These are phyloP conservation scores for Pilaira anomala DNA, from an alignment of 192 early-diverging fungal genomes.

Conservation along the genomic window DNA sequence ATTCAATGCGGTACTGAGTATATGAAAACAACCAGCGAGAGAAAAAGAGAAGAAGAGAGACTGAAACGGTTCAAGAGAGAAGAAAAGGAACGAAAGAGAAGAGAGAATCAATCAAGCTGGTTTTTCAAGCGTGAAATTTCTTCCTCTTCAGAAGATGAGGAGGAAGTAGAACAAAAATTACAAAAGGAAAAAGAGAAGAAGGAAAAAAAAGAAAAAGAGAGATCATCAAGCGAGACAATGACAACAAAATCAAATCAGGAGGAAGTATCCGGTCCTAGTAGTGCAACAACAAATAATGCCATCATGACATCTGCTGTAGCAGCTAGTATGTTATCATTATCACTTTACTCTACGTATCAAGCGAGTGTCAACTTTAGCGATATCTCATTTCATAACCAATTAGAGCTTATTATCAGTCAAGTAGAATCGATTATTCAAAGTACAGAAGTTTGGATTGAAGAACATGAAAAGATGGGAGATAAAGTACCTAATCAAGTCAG, in stretches of 20 bases:
- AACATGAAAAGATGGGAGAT: constrained; percentile 35
- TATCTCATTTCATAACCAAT: constrained; percentile 45
- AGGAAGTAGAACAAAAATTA: too few relatives aligned
- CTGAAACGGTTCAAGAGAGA: not conserved
- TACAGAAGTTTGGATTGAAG: constrained; percentile 47
- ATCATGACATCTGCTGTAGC: constrained; percentile 34
- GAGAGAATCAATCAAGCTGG: not conserved
- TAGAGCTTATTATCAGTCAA: constrained; percentile 42
- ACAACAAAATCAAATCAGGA: constrained; percentile 1
- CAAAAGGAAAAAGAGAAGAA: constrained; percentile 17
- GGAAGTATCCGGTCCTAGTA: constrained; percentile 11
- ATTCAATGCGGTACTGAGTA: constrained; percentile 7
- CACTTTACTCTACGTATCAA: constrained; percentile 45
- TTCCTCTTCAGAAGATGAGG: constrained; percentile 3
- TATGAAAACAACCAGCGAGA: not conserved
- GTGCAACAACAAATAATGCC: not conserved
- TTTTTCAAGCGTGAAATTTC: not conserved
- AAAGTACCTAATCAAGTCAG: constrained; percentile 38
- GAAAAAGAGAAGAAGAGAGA: not conserved
- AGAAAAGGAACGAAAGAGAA: not conserved
- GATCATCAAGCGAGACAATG: constrained; percentile 10
- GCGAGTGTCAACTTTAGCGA: constrained; percentile 41
- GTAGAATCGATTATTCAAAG: constrained; percentile 41
- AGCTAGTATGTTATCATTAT: constrained; percentile 39
- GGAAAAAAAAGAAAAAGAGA: constrained; percentile 14